Evolutionary conservation across 2,329 filamentous ascomycete species (phyloP), one percentile per base, ranked within the genome.

Genomic region (Colletotrichum somersetense): DNA sequence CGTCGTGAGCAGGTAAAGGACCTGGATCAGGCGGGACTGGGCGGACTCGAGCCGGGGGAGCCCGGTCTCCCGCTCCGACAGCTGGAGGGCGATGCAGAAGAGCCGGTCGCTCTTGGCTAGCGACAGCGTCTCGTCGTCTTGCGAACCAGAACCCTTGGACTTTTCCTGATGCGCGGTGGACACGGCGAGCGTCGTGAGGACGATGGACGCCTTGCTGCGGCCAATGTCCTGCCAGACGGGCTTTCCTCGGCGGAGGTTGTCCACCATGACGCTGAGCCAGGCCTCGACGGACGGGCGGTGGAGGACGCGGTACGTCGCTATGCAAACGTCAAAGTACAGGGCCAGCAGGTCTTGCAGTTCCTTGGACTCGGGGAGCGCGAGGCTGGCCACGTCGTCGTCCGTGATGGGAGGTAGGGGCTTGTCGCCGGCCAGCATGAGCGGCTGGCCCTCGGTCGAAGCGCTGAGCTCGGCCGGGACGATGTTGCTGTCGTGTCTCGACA

Each of bases 241-340:
- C 20, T 80, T 81, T 0, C 77, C 77, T 1, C 79, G 78, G 0
- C 79, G 78, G 6, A 82, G 73, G 64, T 83, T 83, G 33, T 76
- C 77, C 62, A 83, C 78, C 63, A 87, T 81, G 10, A 79, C 75
- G 35, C 81, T 77, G 3, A 86, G 75, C 86, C 87, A 89, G 0
- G 74, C 63, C 62, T 87, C 84, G 0, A 89, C 84, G 2, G 85
- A 87, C 0, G 86, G 86, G 0, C 87, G 81, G 75, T 90, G 88
- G 26, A 91, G 75, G 67, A 90, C 88, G 4, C 88, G 84, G 74
- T 90, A 89, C 0, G 89, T 91, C 0, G 89, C 87, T 26, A 89
- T 87, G 8, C 87, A 89, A 68, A 88, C 88, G 58, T 90, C 88
- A 73, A 91, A 91, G 66, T 90, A 91, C 8, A 88, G 80, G 10